Base-by-base conservation (phyloP, 495 filamentous ascomycete genomes). In the Apiosordaria backusii region DNA sequence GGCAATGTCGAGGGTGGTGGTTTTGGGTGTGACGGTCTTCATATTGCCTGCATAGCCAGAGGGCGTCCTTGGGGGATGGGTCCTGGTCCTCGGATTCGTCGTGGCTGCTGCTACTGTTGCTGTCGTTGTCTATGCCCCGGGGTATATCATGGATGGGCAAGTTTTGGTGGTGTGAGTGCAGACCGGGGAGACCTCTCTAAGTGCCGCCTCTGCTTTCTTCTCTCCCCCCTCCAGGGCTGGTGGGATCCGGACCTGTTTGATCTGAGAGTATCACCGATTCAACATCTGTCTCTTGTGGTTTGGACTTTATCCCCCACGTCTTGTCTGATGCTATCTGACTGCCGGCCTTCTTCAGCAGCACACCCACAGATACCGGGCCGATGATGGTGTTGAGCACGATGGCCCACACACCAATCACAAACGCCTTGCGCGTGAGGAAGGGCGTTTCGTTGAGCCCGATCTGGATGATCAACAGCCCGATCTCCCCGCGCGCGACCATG, bases 401-500 rank as follows among this genome's bases (percentile, higher is more conserved):
- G 1, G 89, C 91, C 90, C 90, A 94, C 0, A 87, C 83, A 0
- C 89, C 83, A 7, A 92, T 78, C 3, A 93, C 75, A 69, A 90
- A 93, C 5, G 80, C 72, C 35, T 75, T 72, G 0, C 72, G 71
- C 0, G 70, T 61, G 22, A 74, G 55, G 15, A 64, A 72, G 0
- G 68, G 67, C 29, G 70, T 74, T 54, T 76, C 70, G 58, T 73
- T 76, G 18, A 74, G 59, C 3, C 88, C 89, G 4, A 92, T 74
- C 3, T 90, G 87, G 5, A 90, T 87, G 65, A 95, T 90, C 22
- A 94, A 76, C 63, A 92, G 91, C 0, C 90, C 90, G 25, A 94
- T 89, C 71, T 96, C 91, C 3, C 91, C 91, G 40, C 90, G 83
- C 0, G 91, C 86, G 0, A 89, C 84, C 90, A 93, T 93, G 0